Percentiles rank a stretch among this genome's conserved stretches.
phyloP scores from a whole-genome alignment of 1,284 basidiomycete genomes.

The Pulveroboletus sp. region DNA sequence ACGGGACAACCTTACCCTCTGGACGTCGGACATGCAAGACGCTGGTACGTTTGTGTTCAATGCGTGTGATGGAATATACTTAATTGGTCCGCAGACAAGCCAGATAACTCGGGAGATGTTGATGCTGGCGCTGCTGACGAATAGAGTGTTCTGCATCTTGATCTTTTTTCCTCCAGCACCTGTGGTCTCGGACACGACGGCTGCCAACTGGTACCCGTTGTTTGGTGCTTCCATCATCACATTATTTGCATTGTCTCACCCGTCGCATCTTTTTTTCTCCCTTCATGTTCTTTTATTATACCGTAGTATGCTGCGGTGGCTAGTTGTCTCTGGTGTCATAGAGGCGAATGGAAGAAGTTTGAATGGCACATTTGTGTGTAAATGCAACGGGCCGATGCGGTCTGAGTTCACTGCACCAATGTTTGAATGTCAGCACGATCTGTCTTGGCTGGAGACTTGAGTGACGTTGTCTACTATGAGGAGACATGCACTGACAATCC shows the following conservation, averaged over 20 bases:
- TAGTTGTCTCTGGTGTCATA: conserved; percentile 35
- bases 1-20: conserved; percentile 97
- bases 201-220: conserved; percentile 11
- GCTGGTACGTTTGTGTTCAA: conserved; percentile 54
- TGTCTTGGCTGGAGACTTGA: neutral
- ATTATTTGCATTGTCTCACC: conserved; percentile 40
- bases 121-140: conserved; percentile 60
- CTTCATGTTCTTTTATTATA: conserved; percentile 39
- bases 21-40: conserved; percentile 97
- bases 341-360: conserved; percentile 38
- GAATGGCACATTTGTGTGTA: conserved; percentile 9
- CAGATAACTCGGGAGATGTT: conserved; percentile 64
- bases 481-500: conserved; percentile 5
- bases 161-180: conserved; percentile 1
- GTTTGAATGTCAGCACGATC: neutral
- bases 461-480: conserved; percentile 12
- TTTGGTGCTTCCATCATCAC: conserved; percentile 25
- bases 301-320: conserved; percentile 37
- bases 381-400: too few species aligned
- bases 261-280: conserved; percentile 34
- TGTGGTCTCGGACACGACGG: conserved; percentile 10
- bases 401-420: neutral
- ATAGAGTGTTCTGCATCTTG: conserved; percentile 34
- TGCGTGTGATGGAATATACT: conserved; percentile 1
- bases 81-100: conserved; percentile 53